Conservation (phyloP, 2,329 filamentous ascomycete genomes). For the Claviceps citrina region DNA sequence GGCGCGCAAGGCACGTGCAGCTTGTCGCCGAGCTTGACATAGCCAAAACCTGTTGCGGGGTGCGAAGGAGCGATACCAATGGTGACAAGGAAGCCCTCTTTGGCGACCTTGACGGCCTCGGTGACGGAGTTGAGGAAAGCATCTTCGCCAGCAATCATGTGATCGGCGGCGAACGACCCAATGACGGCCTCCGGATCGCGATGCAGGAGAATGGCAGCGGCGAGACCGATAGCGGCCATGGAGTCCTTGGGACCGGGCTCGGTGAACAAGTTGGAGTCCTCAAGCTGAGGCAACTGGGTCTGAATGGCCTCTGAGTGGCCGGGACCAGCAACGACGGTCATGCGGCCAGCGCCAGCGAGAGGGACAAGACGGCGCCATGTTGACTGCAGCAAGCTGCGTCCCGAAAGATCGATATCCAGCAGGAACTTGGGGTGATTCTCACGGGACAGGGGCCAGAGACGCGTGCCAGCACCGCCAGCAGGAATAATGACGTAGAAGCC, state of each 20-base stretch:
- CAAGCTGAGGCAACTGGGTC: slow-evolving; percentile 12
- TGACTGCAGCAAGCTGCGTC: slow-evolving; percentile 14
- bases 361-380: slow-evolving; percentile 14
- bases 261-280: slow-evolving; percentile 12
- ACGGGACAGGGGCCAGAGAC: slow-evolving; percentile 14
- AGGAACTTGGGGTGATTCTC: slow-evolving; percentile 16
- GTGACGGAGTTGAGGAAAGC: slow-evolving; percentile 13
- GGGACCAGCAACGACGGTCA: slow-evolving; percentile 14
- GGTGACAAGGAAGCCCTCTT: slow-evolving; percentile 14
- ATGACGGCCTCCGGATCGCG: slow-evolving; percentile 13
- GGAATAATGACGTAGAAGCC: slow-evolving; percentile 15
- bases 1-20: slow-evolving; percentile 10
- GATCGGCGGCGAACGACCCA: slow-evolving; percentile 14
- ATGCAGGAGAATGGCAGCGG: slow-evolving; percentile 12
- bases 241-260: slow-evolving; percentile 15
- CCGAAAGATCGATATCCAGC: slow-evolving; percentile 13
- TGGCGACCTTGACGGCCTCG: slow-evolving; percentile 14
- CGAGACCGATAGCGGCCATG: slow-evolving; percentile 14
- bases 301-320: slow-evolving; percentile 13
- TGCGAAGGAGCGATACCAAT: slow-evolving; percentile 15
- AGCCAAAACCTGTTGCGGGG: slow-evolving; percentile 15
- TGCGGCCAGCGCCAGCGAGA: slow-evolving; percentile 12
- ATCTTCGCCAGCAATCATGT: slow-evolving; percentile 15
- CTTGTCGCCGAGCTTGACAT: slow-evolving; percentile 13
- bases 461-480: slow-evolving; percentile 14